Conservation (phyloP, 345 rosid genomes). For the Psidium guajava region DNA sequence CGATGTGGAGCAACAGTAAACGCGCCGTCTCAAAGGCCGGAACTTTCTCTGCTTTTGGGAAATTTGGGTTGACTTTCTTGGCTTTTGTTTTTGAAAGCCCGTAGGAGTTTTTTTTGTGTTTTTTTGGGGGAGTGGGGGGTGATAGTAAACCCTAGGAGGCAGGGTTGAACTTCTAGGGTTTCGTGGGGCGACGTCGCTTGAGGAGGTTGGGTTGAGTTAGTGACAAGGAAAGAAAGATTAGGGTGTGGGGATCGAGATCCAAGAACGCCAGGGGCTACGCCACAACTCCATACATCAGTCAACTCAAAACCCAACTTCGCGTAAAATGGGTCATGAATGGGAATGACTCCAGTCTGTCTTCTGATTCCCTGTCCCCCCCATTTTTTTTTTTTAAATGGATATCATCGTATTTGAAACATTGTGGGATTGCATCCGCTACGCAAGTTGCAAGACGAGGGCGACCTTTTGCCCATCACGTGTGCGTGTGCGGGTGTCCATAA, state of each 20-base stretch:
- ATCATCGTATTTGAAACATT: neutral
- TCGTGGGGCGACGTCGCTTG: neutral
- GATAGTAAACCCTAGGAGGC: neutral
- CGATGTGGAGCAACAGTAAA: neutral
- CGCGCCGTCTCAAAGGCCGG: constrained; percentile 1
- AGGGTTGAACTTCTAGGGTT: neutral
- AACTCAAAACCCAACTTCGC: neutral
- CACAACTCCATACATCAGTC: neutral
- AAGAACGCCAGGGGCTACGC: neutral
- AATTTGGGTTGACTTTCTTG: neutral
- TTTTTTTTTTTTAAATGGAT: neutral
- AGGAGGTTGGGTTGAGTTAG: neutral
- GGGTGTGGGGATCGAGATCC: neutral
- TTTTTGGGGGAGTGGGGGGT: neutral
- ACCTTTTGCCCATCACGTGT: neutral
- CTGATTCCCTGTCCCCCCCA: neutral
- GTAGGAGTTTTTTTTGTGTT: neutral
- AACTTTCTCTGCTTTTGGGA: neutral
- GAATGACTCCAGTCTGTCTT: neutral
- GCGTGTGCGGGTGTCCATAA: neutral
- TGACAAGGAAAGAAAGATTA: neutral
- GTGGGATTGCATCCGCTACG: neutral
- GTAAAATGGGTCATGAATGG: neutral
- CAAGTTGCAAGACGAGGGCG: neutral
- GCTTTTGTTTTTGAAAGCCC: neutral